Base-by-base conservation (phyloP, 2,329 filamentous ascomycete species). In the Furcasterigmium sp. region DNA sequence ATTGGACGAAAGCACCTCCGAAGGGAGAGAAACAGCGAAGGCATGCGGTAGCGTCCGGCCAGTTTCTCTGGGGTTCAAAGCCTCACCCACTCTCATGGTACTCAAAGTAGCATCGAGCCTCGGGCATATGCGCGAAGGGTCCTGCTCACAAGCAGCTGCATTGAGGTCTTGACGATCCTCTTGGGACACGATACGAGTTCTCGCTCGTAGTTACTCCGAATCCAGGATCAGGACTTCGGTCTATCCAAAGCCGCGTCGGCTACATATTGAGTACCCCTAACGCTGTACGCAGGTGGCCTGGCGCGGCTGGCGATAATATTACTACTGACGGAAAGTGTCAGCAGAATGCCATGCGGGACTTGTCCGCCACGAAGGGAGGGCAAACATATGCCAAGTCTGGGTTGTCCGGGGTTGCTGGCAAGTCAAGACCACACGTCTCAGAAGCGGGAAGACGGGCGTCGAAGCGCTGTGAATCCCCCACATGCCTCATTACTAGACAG, bases 61-160 rank as follows among this genome's bases (percentile, higher is more conserved):
- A 32, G 29, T 32, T n/a, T n/a, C n/a, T n/a, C n/a, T n/a, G n/a
- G n/a, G n/a, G n/a, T n/a, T n/a, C n/a, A n/a, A n/a, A n/a, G n/a
- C n/a, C n/a, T n/a, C n/a, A n/a, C n/a, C n/a, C n/a, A n/a, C n/a
- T n/a, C n/a, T n/a, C n/a, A n/a, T n/a, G n/a, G n/a, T n/a, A n/a
- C n/a, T n/a, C n/a, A n/a, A n/a, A n/a, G n/a, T n/a, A n/a, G n/a
- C n/a, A n/a, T n/a, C n/a, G n/a, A n/a, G n/a, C n/a, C n/a, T n/a
- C n/a, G n/a, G n/a, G n/a, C 30, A 43, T 36, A 47, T 47, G 42
- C 42, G 45, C 37, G 40, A 43, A 47, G 39, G 42, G 37, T 45
- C 40, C 35, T 39, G 14, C 26, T 15, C 17, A 13, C 35, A 43
- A 34, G 41, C 34, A 39, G 38, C 28, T 46, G 41, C 44, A 29